These are phyloP conservation scores for Colletotrichum graminicola DNA, from an alignment of 2,329 filamentous ascomycete species.

Conservation along the genomic window DNA sequence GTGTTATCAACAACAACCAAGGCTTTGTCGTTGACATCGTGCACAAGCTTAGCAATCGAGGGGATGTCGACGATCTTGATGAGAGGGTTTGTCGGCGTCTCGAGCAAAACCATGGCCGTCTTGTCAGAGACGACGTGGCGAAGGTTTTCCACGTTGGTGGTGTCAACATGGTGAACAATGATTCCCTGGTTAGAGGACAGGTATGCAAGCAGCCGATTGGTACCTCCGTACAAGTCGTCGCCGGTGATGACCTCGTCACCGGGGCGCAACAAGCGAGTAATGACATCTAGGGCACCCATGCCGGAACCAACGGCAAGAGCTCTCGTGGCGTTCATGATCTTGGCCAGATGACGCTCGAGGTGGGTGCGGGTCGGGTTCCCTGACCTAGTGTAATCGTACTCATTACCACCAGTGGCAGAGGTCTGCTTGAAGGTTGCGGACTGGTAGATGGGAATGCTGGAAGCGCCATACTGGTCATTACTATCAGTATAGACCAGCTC, in stretches of 20 bases:
- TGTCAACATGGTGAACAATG: conserved; percentile 95
- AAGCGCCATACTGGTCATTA: conserved; percentile 96
- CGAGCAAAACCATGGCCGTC: conserved; percentile 94
- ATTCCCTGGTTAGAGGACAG: conserved; percentile 91
- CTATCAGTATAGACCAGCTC: conserved; percentile 97
- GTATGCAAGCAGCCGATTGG: conserved; percentile 93
- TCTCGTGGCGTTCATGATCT: conserved; percentile 97
- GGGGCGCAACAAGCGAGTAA: conserved; percentile 88
- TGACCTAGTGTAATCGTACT: conserved; percentile 98
- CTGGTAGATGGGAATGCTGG: conserved; percentile 97
- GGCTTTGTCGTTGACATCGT: conserved; percentile 81
- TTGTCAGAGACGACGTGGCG: conserved; percentile 77
- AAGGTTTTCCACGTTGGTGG: conserved; percentile 81
- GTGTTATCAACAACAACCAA: conserved; percentile 97
- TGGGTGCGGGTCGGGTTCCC: conserved; percentile 97
- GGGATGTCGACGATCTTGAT: conserved; percentile 98
- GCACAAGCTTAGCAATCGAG: conserved; percentile 80
- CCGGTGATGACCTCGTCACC: conserved; percentile 98
- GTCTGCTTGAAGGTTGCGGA: conserved; percentile 98
- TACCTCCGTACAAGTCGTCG: conserved; percentile 96
- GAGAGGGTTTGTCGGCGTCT: conserved; percentile 96
- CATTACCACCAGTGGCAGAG: conserved; percentile 80
- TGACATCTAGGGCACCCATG: conserved; percentile 97
- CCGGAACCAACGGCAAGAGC: conserved; percentile 94
- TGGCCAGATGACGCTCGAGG: conserved; percentile 94